Conservation (phyloP, 169 alveolate genomes). For the Eimeria falciformis region DNA sequence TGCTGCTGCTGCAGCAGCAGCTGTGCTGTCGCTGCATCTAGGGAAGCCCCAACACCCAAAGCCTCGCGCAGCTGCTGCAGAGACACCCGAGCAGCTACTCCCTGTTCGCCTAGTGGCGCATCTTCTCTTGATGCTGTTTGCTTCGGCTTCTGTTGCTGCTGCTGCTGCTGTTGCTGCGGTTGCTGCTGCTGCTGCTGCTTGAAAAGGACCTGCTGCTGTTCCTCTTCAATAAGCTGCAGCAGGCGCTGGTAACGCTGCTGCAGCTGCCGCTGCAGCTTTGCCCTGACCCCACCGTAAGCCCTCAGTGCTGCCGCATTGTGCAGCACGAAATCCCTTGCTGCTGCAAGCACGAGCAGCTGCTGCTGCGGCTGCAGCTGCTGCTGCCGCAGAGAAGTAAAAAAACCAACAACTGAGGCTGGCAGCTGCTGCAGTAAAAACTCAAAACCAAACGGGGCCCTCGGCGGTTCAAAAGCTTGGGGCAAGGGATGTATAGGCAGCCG, state of each 20-base stretch:
- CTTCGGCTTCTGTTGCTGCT: background rate
- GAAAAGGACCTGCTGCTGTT: background rate
- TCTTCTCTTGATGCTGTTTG: background rate
- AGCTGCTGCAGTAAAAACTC: conserved; percentile 2
- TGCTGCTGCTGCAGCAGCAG: background rate
- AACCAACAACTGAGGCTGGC: background rate
- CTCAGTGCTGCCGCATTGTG: background rate
- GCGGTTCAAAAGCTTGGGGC: background rate
- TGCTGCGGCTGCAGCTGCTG: conserved; percentile 9
- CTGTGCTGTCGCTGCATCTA: background rate
- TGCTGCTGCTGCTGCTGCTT: conserved; percentile 5
- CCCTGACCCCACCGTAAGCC: background rate
- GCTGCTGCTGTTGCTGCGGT: background rate
- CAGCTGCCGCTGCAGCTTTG: background rate
- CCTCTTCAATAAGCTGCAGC: background rate
- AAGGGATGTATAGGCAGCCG: background rate
- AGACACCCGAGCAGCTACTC: background rate
- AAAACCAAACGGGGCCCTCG: background rate
- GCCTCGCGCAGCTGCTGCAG: background rate
- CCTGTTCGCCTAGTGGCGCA: background rate
- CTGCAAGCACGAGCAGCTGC: background rate
- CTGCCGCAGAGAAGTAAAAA: background rate
- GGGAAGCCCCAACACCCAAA: background rate
- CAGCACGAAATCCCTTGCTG: background rate
- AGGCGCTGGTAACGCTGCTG: background rate